Conservation (phyloP, 2,329 filamentous ascomycete species). For the Ophiostoma himal-ulmi region DNA sequence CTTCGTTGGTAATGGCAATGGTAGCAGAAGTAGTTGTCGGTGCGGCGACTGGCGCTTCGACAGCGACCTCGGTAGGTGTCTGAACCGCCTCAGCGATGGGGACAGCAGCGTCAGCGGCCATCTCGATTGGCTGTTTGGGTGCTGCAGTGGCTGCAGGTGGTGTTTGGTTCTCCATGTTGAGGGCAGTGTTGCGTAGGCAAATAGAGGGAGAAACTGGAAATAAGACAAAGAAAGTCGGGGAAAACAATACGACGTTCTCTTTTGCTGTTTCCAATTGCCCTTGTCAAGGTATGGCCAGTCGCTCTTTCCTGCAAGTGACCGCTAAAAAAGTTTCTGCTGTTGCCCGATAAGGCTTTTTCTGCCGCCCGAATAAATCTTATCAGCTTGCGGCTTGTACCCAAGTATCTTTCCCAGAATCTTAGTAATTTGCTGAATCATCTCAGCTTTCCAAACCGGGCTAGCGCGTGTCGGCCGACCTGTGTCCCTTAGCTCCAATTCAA, state of each 20-base stretch:
- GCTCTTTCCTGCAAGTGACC: constrained; percentile 6
- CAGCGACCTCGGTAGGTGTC: not conserved
- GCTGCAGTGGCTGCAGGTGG: not conserved
- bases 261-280: not conserved
- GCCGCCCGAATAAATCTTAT: constrained; percentile 24
- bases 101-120: not conserved
- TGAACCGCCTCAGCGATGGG: not conserved
- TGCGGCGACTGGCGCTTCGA: not conserved
- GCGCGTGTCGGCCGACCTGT: not conserved
- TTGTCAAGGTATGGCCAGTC: not conserved
- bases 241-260: not conserved
- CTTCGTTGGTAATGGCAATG: not conserved
- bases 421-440: not conserved
- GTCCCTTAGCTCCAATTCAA: constrained; percentile 12
- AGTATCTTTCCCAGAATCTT: not conserved
- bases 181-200: not conserved
- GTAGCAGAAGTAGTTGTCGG: not conserved
- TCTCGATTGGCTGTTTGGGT: not conserved
- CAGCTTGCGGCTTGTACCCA: not conserved
- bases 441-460: not conserved
- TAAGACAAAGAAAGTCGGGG: not conserved
- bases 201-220: not conserved
- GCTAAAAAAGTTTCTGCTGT: constrained; percentile 18
- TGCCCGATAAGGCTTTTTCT: constrained; percentile 26
- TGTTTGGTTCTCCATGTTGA: constrained; percentile 5